phyloP scores from a whole-genome alignment of 225 moss, liverwort and hornwort genomes.

The Antitrichia curtipendula region DNA sequence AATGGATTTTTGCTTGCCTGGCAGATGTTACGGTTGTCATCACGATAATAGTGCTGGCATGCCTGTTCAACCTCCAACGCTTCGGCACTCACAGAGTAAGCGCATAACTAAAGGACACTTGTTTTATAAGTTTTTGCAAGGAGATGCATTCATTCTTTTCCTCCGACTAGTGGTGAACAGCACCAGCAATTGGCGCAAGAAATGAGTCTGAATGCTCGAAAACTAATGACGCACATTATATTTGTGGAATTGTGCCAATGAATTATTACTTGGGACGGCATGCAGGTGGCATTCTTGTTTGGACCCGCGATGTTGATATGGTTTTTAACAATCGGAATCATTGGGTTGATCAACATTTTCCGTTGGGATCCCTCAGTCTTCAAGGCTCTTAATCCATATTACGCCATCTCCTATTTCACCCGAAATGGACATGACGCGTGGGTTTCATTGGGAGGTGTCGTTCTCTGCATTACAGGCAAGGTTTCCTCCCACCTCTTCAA shows the following conservation, averaged over 20 bases:
- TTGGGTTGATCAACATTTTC: conserved; percentile 35
- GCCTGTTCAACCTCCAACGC: conserved; percentile 45
- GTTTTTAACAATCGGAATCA: conserved; percentile 33
- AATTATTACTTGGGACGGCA: background rate
- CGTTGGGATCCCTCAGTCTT: conserved; percentile 39
- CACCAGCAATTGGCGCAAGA: background rate
- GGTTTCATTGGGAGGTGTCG: conserved; percentile 44
- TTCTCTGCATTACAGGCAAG: conserved; percentile 57
- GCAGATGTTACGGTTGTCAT: conserved; percentile 32
- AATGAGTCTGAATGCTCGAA: background rate
- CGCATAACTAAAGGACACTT: background rate
- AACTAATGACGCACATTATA: background rate
- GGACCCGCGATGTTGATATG: conserved; percentile 35
- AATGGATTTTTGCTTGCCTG: background rate
- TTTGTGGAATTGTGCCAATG: background rate
- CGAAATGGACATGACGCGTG: conserved; percentile 23
- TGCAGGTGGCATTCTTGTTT: conserved; percentile 27
- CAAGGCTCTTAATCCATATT: conserved; percentile 36
- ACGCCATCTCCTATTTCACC: background rate
- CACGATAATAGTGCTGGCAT: conserved; percentile 28
- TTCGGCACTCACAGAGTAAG: conserved; percentile 48
- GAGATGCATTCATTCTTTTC: background rate
- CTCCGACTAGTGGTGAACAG: background rate
- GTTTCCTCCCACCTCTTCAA: background rate
- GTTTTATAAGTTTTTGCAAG: background rate